Evolutionary conservation across 2,329 filamentous ascomycete genomes (phyloP), one percentile per base, ranked within the genome.

Genomic region (Cadophora sp.): DNA sequence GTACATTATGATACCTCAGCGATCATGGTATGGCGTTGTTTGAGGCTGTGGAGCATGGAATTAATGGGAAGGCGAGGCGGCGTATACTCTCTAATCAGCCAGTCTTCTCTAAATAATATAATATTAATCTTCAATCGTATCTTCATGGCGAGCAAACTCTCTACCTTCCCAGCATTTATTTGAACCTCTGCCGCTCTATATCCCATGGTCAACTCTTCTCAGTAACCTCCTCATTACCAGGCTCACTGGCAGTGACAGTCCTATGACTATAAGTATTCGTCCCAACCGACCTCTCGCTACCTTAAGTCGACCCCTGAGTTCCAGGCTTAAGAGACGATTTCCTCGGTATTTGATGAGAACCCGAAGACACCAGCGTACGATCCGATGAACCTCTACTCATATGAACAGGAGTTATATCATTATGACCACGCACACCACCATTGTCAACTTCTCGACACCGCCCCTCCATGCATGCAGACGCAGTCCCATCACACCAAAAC

Each of bases 1-100:
- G 55, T 58, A 58, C 36, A 43, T 22, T 39, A 48, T 20, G 53
- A 45, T 65, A 64, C 55, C 55, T 65, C 24, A 39, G 51, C 50
- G 41, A 43, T 24, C 48, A 56, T 47, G 20, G 43, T 27, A 4
- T 41, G 55, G 55, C 55, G 55, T 65, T 65, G 51, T 48, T 27
- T n/a, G 39, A 18, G 30, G 30, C 11, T 6, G 24, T 45, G 14
- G 43, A 45, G n/a, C 8, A 45, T 39, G 11, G 36, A 39, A 9
- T 39, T 39, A 56, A 18, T n/a, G 36, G 27, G 61, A 48, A 36
- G 33, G 24, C 47, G 4, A 56, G 30, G 27, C 51, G 20, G n/a
- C 30, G 53, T 51, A 70, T 30, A 62, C 36, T 56, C 18, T 39
- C 33, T 56, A 56, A 36, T 36, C 7, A 56, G 33, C 33, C 7